Percentiles rank a stretch among this genome's conserved stretches.
Evolutionary conservation across 495 filamentous ascomycete genomes (phyloP).

Genomic region (Xylaria cubensis): DNA sequence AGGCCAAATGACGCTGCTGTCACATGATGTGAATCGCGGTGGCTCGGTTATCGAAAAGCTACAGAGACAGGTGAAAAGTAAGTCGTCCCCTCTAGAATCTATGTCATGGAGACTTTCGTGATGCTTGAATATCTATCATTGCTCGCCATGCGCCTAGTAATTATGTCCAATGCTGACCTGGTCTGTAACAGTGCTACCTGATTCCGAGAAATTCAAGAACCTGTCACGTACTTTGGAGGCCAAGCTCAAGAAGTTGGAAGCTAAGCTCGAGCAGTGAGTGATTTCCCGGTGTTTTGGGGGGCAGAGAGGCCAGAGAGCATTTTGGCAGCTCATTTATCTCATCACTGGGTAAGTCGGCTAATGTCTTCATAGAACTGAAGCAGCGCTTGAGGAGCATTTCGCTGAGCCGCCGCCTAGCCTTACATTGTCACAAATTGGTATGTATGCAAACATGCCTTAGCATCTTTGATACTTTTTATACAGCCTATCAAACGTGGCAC

Average conservation of each 20-base stretch:
- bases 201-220: constrained; percentile 28
- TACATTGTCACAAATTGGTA: constrained; percentile 30
- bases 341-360: neutral
- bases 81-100: neutral
- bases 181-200: constrained; percentile 24
- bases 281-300: neutral
- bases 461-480: neutral
- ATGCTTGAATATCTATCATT: neutral
- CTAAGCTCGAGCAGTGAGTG: constrained; percentile 27
- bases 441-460: neutral
- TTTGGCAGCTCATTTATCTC: neutral
- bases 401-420: constrained; percentile 18
- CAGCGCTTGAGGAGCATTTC: constrained; percentile 24
- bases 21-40: constrained; percentile 28
- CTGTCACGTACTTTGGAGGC: constrained; percentile 27
- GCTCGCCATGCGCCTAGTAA: neutral
- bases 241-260: constrained; percentile 29
- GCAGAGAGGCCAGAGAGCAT: too few relatives aligned
- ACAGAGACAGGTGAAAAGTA: constrained; percentile 30
- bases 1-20: constrained; percentile 28
- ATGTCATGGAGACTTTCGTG: neutral
- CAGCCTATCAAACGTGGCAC: neutral
- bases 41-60: constrained; percentile 28
- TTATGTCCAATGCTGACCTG: constrained; percentile 9
- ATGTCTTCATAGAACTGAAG: constrained; percentile 15